Conservation (phyloP, 73 alveolate species). For the Paramecium sonneborni region DNA sequence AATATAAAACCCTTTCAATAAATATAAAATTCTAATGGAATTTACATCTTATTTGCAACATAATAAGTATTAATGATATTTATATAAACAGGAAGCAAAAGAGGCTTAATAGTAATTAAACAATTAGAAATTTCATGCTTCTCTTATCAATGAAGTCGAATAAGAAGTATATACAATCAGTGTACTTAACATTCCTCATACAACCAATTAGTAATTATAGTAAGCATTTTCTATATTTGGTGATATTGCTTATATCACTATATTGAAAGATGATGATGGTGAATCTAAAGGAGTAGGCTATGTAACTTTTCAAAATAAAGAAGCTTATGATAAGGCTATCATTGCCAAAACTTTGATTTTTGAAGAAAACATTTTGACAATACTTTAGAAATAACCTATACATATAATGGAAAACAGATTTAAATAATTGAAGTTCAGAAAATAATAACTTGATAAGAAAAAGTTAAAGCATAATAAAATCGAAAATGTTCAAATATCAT, state of each 20-base stretch:
- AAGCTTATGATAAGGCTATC: not conserved
- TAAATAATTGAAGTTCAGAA: not conserved
- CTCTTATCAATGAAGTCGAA: not conserved
- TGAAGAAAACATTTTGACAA: not conserved
- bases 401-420: not conserved
- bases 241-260: not conserved
- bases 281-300: not conserved
- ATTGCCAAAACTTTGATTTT: not conserved
- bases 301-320: not conserved
- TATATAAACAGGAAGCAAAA: not conserved
- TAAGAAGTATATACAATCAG: not conserved
- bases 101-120: not conserved
- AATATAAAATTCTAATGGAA: not conserved
- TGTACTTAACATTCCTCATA: conserved; percentile 2
- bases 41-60: not conserved
- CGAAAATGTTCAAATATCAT: not conserved
- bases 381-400: not conserved
- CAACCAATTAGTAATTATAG: not conserved
- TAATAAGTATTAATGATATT: not conserved
- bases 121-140: not conserved
- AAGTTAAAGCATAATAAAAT: not conserved
- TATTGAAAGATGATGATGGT: not conserved
- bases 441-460: not conserved
- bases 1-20: not conserved
- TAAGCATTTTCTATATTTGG: conserved; percentile 25